Percentiles rank a stretch among this genome's conserved stretches.
These are phyloP conservation scores for Calocybe indica DNA, from an alignment of 768 basidiomycete genomes.

Conservation along the genomic window DNA sequence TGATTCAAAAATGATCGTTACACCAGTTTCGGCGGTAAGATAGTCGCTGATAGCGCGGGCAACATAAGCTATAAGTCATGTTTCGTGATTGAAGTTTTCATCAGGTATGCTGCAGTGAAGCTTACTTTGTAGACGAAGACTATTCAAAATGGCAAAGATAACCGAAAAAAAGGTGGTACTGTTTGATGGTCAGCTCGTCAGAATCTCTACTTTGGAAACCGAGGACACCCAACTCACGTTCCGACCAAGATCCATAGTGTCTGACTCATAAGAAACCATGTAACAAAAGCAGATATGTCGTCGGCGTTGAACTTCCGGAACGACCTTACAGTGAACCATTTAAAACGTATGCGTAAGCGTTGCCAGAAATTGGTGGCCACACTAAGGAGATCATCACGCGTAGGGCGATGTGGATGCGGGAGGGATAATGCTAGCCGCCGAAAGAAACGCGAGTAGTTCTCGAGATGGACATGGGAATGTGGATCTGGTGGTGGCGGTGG, in stretches of 20 bases:
- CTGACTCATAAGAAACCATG: conserved; percentile 95
- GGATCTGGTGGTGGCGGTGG: conserved; percentile 1
- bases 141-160: conserved; percentile 84
- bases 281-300: conserved; percentile 93
- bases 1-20: conserved; percentile 93
- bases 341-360: conserved; percentile 84
- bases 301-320: conserved; percentile 95
- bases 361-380: conserved; percentile 91
- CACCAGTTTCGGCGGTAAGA: conserved; percentile 87
- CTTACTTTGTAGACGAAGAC: conserved; percentile 77
- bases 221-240: conserved; percentile 53
- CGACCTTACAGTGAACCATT: conserved; percentile 94
- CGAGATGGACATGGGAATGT: conserved; percentile 25
- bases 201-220: background rate
- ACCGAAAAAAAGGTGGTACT: conserved; percentile 97
- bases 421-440: conserved; percentile 72
- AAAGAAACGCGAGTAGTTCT: conserved; percentile 79
- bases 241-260: conserved; percentile 94
- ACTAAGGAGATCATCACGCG: conserved; percentile 82
- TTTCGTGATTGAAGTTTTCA: conserved; percentile 1
- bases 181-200: background rate
- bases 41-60: conserved; percentile 89
- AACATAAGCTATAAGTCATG: conserved; percentile 57
- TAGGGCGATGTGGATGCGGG: conserved; percentile 74
- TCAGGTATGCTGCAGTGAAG: background rate